Percentiles rank a stretch among this genome's conserved stretches.
These are phyloP conservation scores for Rhodotorula sp. DNA, from an alignment of 1,284 basidiomycete species.

Conservation along the genomic window DNA sequence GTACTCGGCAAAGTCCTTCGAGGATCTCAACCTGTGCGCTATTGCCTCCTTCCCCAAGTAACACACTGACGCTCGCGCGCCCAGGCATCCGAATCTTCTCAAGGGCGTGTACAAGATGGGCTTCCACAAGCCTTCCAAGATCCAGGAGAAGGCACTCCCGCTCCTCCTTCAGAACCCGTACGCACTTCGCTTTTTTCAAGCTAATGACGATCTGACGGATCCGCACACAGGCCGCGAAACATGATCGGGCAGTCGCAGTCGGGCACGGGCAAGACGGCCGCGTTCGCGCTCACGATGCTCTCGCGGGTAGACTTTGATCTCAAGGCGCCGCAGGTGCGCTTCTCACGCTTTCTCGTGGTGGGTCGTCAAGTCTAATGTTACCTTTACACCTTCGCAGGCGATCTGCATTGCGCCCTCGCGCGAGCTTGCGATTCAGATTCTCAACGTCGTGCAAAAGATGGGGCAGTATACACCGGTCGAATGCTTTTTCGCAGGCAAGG, in stretches of 20 bases:
- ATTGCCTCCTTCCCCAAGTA: background rate
- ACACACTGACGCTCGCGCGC: conserved; percentile 2
- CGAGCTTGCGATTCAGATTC: conserved; percentile 96
- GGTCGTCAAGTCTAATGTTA: too few relatives aligned
- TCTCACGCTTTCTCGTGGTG: too few relatives aligned
- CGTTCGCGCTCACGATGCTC: conserved; percentile 97
- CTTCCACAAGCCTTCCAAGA: conserved; percentile 97
- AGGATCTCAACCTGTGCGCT: conserved; percentile 84
- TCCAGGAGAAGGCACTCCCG: conserved; percentile 95
- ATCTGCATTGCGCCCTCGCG: conserved; percentile 92
- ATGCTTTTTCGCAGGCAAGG: conserved; percentile 93
- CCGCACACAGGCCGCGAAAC: conserved; percentile 72
- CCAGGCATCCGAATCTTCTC: conserved; percentile 80
- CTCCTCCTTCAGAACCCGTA: conserved; percentile 88
- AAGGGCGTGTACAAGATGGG: conserved; percentile 97
- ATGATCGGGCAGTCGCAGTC: conserved; percentile 99
- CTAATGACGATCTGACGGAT: background rate
- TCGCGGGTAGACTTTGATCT: conserved; percentile 84
- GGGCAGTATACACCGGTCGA: conserved; percentile 92
- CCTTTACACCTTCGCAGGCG: conserved; percentile 60
- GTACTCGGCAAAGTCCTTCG: conserved; percentile 91
- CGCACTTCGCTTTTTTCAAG: conserved; percentile 47
- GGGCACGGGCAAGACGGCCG: conserved; percentile 98
- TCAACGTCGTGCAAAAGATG: conserved; percentile 91
- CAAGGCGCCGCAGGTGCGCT: conserved; percentile 77